A percentile compares a stretch with the other conserved stretches of the same genome.
Conservation (phyloP, 169 alveolate species). For the Pseudocohnilembus persalinus region DNA sequence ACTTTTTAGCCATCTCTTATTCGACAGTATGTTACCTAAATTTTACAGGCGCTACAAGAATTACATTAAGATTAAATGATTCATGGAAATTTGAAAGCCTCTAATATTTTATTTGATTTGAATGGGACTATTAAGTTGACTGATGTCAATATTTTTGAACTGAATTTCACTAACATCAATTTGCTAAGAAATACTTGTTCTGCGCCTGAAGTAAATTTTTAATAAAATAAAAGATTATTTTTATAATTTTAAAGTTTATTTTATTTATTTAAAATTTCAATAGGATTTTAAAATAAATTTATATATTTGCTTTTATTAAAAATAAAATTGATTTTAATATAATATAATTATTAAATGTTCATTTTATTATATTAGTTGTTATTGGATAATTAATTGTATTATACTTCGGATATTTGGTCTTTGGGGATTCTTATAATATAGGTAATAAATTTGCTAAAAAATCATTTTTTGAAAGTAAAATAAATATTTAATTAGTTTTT, state of each 20-base stretch:
- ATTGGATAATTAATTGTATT: too few species aligned
- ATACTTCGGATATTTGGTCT: not conserved
- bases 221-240: not conserved
- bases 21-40: not conserved
- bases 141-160: not conserved
- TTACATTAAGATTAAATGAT: not conserved
- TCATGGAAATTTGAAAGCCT: not conserved
- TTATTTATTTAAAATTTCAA: too few species aligned
- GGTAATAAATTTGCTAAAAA: too few species aligned
- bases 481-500: too few species aligned
- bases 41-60: not conserved
- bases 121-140: not conserved
- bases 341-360: too few species aligned
- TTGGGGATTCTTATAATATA: not conserved
- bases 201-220: not conserved
- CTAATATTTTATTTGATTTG: not conserved
- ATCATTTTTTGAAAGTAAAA: not conserved
- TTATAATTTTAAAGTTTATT: too few species aligned
- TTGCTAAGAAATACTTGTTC: not conserved
- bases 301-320: too few species aligned
- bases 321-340: too few species aligned
- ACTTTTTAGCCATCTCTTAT: too few species aligned
- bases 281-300: too few species aligned
- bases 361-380: not conserved
- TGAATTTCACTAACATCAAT: not conserved